Conservation (phyloP, 768 basidiomycete species). For the Boletus huronensis region DNA sequence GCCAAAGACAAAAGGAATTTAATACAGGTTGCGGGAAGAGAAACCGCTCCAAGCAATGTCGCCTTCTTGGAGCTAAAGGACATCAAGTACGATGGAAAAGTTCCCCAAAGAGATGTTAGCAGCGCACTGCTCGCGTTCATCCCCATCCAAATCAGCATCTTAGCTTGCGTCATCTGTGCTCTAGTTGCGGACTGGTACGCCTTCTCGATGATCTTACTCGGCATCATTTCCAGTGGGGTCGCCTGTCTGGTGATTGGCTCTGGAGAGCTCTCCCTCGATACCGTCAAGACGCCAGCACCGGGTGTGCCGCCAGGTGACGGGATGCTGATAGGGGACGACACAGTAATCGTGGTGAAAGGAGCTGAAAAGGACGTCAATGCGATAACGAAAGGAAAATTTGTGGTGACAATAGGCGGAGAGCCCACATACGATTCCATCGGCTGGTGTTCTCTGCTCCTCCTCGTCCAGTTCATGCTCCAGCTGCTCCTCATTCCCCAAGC, state of each 20-base stretch:
- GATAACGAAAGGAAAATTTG: constrained; percentile 32
- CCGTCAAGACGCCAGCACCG: constrained; percentile 17
- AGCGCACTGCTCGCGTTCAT: constrained; percentile 21
- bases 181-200: constrained; percentile 28
- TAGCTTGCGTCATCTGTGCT: constrained; percentile 25
- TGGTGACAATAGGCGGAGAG: constrained; percentile 12
- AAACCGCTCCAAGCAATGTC: constrained; percentile 18
- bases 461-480: constrained; percentile 33
- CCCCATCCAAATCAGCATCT: constrained; percentile 24
- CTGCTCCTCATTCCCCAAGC: constrained; percentile 35
- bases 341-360: constrained; percentile 31
- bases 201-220: constrained; percentile 33
- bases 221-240: constrained; percentile 32
- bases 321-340: constrained; percentile 22
- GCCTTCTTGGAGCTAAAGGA: constrained; percentile 24
- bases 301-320: constrained; percentile 33
- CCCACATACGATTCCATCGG: constrained; percentile 23
- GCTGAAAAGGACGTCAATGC: constrained; percentile 30
- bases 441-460: constrained; percentile 30
- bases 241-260: constrained; percentile 30
- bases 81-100: constrained; percentile 14
- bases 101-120: not conserved
- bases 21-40: constrained; percentile 5
- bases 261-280: constrained; percentile 20
- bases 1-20: constrained; percentile 1